phyloP scores from a whole-genome alignment of 2,329 filamentous ascomycete genomes.

The Grosmannia clavigera region DNA sequence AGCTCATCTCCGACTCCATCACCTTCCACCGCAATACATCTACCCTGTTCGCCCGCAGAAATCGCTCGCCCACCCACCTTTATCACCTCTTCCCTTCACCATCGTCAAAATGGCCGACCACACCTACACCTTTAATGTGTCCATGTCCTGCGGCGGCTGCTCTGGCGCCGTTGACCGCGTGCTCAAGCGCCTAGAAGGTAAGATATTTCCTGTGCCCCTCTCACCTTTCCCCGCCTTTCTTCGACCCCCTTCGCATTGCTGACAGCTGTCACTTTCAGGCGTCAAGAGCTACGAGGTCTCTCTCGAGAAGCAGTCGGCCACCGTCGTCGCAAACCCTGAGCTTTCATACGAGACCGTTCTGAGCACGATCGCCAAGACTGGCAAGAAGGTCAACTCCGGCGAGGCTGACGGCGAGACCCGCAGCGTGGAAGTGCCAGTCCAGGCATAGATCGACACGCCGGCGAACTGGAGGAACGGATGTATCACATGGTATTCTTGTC shows the following conservation, averaged over 20 bases:
- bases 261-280: conserved; percentile 35
- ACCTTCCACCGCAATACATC: no score
- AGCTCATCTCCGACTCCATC: no score
- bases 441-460: not conserved
- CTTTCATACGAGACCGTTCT: conserved; percentile 73
- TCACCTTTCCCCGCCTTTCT: not conserved
- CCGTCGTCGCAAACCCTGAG: conserved; percentile 55
- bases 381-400: conserved; percentile 75
- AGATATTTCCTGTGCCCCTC: conserved; percentile 17
- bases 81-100: not conserved
- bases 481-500: no score
- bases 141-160: conserved; percentile 93
- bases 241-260: not conserved
- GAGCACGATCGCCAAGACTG: conserved; percentile 85
- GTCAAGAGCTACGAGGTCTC: conserved; percentile 79
- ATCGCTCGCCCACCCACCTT: no score
- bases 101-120: conserved; percentile 56
- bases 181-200: conserved; percentile 83
- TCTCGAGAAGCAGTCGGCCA: conserved; percentile 74
- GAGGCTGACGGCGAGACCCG: conserved; percentile 53
- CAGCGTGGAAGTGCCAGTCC: conserved; percentile 34
- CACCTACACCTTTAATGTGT: conserved; percentile 89
- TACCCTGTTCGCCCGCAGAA: no score
- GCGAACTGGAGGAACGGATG: not conserved
- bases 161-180: conserved; percentile 87